Conservation (phyloP, 2,329 filamentous ascomycete genomes). For the Pleurostoma richardsiae region DNA sequence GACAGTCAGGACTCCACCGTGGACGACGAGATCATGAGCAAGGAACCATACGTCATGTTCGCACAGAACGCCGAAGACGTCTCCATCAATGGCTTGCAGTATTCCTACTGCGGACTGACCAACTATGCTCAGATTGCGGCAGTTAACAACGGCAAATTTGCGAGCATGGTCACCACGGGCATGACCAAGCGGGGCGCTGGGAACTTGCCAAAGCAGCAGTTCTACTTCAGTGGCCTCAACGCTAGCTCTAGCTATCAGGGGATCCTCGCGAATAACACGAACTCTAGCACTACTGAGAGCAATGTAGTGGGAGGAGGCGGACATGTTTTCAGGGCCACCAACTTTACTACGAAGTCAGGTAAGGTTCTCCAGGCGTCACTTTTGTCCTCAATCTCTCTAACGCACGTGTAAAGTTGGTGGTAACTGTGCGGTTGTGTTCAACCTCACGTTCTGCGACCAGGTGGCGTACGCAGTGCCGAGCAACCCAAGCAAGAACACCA, state of each 20-base stretch:
- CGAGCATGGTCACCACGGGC: conserved; percentile 46
- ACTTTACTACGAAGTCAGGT: conserved; percentile 78
- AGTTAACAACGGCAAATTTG: conserved; percentile 44
- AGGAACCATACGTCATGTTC: conserved; percentile 72
- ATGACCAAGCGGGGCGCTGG: conserved; percentile 67
- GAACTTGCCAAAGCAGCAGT: conserved; percentile 76
- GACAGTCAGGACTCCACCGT: conserved; percentile 40
- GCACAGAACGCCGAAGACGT: conserved; percentile 56
- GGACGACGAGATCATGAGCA: conserved; percentile 50
- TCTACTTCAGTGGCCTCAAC: conserved; percentile 75
- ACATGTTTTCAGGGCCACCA: conserved; percentile 64
- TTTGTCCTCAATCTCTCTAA: neutral
- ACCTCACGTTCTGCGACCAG: conserved; percentile 83
- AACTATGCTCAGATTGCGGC: conserved; percentile 59
- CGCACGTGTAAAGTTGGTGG: conserved; percentile 42
- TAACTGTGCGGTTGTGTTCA: conserved; percentile 81
- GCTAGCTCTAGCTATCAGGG: conserved; percentile 66
- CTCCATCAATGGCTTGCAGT: conserved; percentile 63
- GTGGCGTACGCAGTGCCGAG: conserved; percentile 89
- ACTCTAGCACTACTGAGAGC: conserved; percentile 36
- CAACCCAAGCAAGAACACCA: conserved; percentile 58
- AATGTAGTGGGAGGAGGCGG: conserved; percentile 65
- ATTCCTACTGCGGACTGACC: conserved; percentile 78
- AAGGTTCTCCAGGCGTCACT: conserved; percentile 21
- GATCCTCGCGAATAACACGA: conserved; percentile 61